Evolutionary conservation across 2,329 filamentous ascomycete species (phyloP).

Genomic region (Fusarium albosuccineum): DNA sequence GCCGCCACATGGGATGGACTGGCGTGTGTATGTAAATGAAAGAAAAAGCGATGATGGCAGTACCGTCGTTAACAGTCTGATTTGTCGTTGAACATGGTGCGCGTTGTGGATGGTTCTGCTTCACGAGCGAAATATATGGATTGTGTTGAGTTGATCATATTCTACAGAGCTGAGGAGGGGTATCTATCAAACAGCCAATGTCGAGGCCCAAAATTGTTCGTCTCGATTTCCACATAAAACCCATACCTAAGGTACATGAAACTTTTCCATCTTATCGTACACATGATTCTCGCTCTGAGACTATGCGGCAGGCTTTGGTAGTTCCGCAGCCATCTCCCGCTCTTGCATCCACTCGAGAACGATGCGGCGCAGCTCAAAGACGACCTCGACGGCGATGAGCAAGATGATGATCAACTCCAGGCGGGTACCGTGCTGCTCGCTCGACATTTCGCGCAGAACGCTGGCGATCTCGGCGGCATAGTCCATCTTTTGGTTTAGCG

Average conservation of each 20-base stretch:
- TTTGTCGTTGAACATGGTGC: background rate
- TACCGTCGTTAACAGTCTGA: conserved; percentile 24
- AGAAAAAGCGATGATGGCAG: conserved; percentile 20
- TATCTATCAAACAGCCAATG: conserved; percentile 38
- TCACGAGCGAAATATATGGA: too few relatives aligned
- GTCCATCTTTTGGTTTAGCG: conserved; percentile 96
- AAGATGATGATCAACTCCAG: conserved; percentile 97
- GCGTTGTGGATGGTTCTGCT: too few relatives aligned
- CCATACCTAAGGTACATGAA: background rate
- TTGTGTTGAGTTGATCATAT: conserved; percentile 26
- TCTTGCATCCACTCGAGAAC: conserved; percentile 71
- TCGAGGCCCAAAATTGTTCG: conserved; percentile 1
- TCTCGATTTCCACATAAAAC: conserved; percentile 13
- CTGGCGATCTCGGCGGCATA: conserved; percentile 96
- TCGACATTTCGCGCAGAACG: conserved; percentile 87
- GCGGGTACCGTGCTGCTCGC: conserved; percentile 88
- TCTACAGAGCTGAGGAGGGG: conserved; percentile 45
- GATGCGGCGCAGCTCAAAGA: conserved; percentile 84
- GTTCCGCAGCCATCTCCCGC: conserved; percentile 44
- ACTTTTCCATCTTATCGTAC: conserved; percentile 23
- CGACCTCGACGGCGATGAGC: conserved; percentile 91
- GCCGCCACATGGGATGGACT: conserved; percentile 21
- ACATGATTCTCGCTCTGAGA: conserved; percentile 2
- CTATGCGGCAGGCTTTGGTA: conserved; percentile 14
- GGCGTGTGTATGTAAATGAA: conserved; percentile 39